Conservation (phyloP, 2,329 filamentous ascomycete genomes). For the Fusarium sp. region DNA sequence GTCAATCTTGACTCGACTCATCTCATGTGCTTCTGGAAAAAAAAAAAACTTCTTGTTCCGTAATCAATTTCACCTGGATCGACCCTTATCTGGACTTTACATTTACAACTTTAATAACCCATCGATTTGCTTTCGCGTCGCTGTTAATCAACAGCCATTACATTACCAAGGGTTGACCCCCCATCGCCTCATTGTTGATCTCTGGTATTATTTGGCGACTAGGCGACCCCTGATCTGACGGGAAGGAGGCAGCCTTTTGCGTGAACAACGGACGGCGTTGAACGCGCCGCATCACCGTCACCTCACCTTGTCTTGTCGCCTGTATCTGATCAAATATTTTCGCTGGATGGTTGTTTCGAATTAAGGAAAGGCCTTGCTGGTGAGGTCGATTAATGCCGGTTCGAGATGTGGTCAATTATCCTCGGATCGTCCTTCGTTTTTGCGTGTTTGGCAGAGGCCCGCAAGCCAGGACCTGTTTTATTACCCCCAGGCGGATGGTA, state of each 20-base stretch:
- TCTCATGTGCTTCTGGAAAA: slow-evolving; percentile 15
- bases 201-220: neutral
- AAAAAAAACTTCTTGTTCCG: slow-evolving; percentile 9
- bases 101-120: slow-evolving; percentile 2
- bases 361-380: slow-evolving; percentile 9
- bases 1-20: slow-evolving; percentile 19
- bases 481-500: slow-evolving; percentile 44
- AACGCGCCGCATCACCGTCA: slow-evolving; percentile 25
- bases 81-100: neutral
- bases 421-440: slow-evolving; percentile 35
- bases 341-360: slow-evolving; percentile 16
- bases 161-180: neutral
- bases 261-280: slow-evolving; percentile 8
- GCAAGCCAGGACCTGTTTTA: slow-evolving; percentile 40
- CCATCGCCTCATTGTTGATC: neutral
- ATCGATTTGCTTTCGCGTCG: neutral
- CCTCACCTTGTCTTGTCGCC: neutral
- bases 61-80: slow-evolving; percentile 19
- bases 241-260: slow-evolving; percentile 1
- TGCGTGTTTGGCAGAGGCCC: slow-evolving; percentile 36
- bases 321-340: slow-evolving; percentile 13
- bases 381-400: neutral
- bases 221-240: slow-evolving; percentile 9
- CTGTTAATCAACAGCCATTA: neutral
- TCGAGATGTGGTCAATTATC: slow-evolving; percentile 39